These are phyloP conservation scores for Saccharomyces kudriavzevii DNA, from an alignment of 805 yeast genomes.

Conservation along the genomic window DNA sequence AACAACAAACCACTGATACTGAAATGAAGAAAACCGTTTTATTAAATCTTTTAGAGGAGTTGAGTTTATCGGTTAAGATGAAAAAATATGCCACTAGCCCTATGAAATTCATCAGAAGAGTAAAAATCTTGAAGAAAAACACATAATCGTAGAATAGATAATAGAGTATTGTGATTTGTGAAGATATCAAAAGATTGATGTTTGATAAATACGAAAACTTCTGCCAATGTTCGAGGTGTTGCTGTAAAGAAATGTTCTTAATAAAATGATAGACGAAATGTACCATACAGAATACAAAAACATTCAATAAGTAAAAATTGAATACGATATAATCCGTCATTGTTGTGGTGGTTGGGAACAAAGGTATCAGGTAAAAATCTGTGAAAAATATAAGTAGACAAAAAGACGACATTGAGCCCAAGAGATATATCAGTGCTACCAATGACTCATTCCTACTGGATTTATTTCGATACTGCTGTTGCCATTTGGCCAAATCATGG, in stretches of 20 bases:
- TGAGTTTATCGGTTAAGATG: constrained; percentile 54
- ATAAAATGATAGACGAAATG: constrained; percentile 54
- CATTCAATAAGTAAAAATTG: constrained; percentile 45
- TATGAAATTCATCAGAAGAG: constrained; percentile 37
- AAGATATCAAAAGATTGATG: constrained; percentile 51
- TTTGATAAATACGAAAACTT: constrained; percentile 65
- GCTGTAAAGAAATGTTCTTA: constrained; percentile 49
- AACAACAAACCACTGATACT: constrained; percentile 47
- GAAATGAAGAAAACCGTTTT: constrained; percentile 71
- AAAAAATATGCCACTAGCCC: constrained; percentile 53
- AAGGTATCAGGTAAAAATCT: constrained; percentile 19
- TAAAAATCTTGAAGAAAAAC: constrained; percentile 22
- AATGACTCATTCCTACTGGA: constrained; percentile 2
- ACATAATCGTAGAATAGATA: constrained; percentile 34
- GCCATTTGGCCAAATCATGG: constrained; percentile 8
- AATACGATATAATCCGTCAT: constrained; percentile 42
- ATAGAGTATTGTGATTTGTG: constrained; percentile 41
- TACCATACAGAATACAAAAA: constrained; percentile 46
- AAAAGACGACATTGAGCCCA: constrained; percentile 2
- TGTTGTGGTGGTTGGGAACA: constrained; percentile 23
- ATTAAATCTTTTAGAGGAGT: constrained; percentile 50
- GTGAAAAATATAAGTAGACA: constrained; percentile 17
- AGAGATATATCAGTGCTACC: constrained; percentile 1
- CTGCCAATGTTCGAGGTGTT: constrained; percentile 43
- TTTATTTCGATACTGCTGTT: constrained; percentile 1